These are phyloP conservation scores for Catunica adiposa DNA, from an alignment of 2,329 filamentous ascomycete species.

Conservation along the genomic window DNA sequence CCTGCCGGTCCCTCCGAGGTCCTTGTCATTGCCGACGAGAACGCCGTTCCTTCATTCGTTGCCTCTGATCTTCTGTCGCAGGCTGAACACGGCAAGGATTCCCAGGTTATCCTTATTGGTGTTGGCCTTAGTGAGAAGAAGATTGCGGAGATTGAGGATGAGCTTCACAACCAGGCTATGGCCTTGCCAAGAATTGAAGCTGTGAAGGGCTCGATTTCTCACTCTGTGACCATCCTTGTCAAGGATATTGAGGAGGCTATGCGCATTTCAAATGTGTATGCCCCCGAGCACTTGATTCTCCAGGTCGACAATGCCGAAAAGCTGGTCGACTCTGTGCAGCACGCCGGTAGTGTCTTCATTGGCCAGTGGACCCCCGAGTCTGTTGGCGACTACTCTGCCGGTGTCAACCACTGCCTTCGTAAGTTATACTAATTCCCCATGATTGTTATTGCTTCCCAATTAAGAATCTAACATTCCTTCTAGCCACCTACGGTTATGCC, in stretches of 20 bases:
- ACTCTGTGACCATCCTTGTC: constrained; percentile 77
- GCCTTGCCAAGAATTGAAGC: constrained; percentile 84
- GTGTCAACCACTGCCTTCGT: constrained; percentile 95
- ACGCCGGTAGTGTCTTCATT: constrained; percentile 91
- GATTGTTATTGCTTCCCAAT: no score
- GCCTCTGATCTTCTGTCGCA: constrained; percentile 89
- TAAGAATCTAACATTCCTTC: constrained; percentile 16
- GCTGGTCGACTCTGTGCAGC: constrained; percentile 64
- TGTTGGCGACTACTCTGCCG: constrained; percentile 93
- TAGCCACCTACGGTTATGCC: constrained; percentile 92
- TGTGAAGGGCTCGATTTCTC: constrained; percentile 72
- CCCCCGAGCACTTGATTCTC: constrained; percentile 89
- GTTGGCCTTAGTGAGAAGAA: constrained; percentile 59
- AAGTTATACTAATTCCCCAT: constrained; percentile 30
- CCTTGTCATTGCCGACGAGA: constrained; percentile 80
- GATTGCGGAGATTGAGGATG: constrained; percentile 72
- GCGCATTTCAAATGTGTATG: constrained; percentile 78
- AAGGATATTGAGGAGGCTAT: constrained; percentile 56
- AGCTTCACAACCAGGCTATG: constrained; percentile 74
- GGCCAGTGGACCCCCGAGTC: constrained; percentile 95
- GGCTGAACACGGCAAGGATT: constrained; percentile 92
- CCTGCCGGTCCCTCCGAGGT: constrained; percentile 93
- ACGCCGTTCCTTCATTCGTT: constrained; percentile 83
- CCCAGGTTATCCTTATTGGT: constrained; percentile 82
- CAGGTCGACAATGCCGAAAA: constrained; percentile 65